These are phyloP conservation scores for Erucastrum elatum DNA, from an alignment of 345 rosid genomes.

Conservation along the genomic window DNA sequence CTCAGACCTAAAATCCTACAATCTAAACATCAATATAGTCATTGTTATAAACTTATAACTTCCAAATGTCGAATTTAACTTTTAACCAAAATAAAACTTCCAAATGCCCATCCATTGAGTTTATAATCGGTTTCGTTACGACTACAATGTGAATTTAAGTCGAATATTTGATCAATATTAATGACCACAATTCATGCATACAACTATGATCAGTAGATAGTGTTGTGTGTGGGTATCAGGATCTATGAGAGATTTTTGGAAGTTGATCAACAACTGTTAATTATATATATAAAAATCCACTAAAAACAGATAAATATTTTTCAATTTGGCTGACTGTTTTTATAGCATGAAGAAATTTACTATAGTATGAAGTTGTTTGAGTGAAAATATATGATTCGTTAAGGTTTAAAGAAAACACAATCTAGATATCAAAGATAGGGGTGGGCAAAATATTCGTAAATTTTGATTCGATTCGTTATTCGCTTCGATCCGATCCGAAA, in stretches of 20 bases:
- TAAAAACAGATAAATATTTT: not conserved
- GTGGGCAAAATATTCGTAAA: too few species aligned
- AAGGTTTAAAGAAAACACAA: not conserved
- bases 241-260: not conserved
- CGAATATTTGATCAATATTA: not conserved
- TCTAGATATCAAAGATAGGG: not conserved
- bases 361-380: not conserved
- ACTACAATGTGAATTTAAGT: not conserved
- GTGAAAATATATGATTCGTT: not conserved
- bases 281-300: not conserved
- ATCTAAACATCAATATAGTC: not conserved
- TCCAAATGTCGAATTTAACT: not conserved
- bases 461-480: too few species aligned
- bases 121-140: not conserved
- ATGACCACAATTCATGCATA: not conserved
- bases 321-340: not conserved
- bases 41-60: not conserved
- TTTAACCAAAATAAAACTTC: not conserved
- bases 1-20: not conserved
- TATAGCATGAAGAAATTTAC: not conserved
- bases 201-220: too few species aligned
- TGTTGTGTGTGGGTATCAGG: not conserved
- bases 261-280: not conserved
- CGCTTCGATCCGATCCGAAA: too few species aligned
- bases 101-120: not conserved